Evolutionary conservation across 2,329 filamentous ascomycete species (phyloP), one percentile per base, ranked within the genome.

Genomic region (Botryotinia narcissicola): DNA sequence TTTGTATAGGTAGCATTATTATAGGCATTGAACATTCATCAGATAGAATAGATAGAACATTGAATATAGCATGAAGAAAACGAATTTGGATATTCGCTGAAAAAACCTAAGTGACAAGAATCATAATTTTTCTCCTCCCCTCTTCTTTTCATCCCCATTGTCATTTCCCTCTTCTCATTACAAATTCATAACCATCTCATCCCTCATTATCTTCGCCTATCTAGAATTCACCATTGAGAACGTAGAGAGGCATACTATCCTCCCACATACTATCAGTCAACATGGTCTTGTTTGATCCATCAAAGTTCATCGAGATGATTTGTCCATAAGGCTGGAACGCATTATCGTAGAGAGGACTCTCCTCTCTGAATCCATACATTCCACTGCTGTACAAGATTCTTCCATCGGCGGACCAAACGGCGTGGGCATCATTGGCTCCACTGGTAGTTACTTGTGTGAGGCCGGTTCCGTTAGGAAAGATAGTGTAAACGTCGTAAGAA

Each of bases 311-410:
- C n/a, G 82, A 73, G 67, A 84, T 79, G 62, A 85, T 83, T 79
- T 85, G 83, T 0, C 83, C 83, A 62, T 84, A 84, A 0, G 83
- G 84, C 77, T 85, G 82, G 76, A 85, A 85, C 1, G 83, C 84
- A 51, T 83, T 74, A 70, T 85, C 84, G 69, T 82, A 85, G 1
- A 82, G 75, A 0, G 81, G 79, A 18, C 80, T 79, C 79, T 85
- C 84, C 60, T 83, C 81, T 51, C 82, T 79, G 78, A 85, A 85
- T 3, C 83, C 84, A 71, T 82, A 85, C 82, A 83, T 82, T 7
- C 83, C 83, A 16, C 79, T 84, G 10, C 77, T 81, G 59, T 80
- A 86, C 75, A 84, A 74, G 51, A 85, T 85, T 8, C 80, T 79
- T 12, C 83, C 83, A 77, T 85, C 83, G 1, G 80, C 77, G 0